A percentile compares a stretch with the other conserved stretches of the same genome.
Evolutionary conservation across 2,329 filamentous ascomycete genomes (phyloP).

Genomic region (Neurospora sp.): DNA sequence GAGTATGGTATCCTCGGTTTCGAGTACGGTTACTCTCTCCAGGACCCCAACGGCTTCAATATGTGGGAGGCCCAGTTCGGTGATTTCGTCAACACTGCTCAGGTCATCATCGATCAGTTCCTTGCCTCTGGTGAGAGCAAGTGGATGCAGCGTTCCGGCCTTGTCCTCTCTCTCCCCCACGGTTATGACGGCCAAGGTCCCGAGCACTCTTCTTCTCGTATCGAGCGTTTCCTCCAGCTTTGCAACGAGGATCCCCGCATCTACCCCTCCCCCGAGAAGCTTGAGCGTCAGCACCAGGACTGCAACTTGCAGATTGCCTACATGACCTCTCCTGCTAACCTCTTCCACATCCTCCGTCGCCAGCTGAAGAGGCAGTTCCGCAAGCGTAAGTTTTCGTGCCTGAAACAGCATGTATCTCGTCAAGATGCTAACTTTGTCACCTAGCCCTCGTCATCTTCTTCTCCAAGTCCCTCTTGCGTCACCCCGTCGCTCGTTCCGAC

Average conservation of each 20-base stretch:
- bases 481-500: conserved; percentile 79
- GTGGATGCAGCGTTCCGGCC: conserved; percentile 95
- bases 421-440: conserved; percentile 13
- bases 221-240: conserved; percentile 94
- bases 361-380: conserved; percentile 99
- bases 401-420: background rate
- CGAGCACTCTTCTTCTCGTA: conserved; percentile 93
- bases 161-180: conserved; percentile 93
- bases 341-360: conserved; percentile 92
- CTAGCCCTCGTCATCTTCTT: conserved; percentile 93
- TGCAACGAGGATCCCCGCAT: conserved; percentile 95
- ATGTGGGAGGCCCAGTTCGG: conserved; percentile 99
- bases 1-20: conserved; percentile 74
- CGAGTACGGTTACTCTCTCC: conserved; percentile 96
- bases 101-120: conserved; percentile 98
- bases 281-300: conserved; percentile 96
- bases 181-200: conserved; percentile 97
- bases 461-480: conserved; percentile 90
- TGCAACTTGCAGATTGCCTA: conserved; percentile 99
- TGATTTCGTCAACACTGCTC: conserved; percentile 99
- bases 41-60: conserved; percentile 90
- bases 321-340: conserved; percentile 91
- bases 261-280: conserved; percentile 80
- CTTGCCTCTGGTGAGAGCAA: conserved; percentile 95
- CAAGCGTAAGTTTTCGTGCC: conserved; percentile 62